Percentiles rank a stretch among this genome's conserved stretches.
phyloP scores from a whole-genome alignment of 1,139 yeast species.

The Taiozyma sp. region DNA sequence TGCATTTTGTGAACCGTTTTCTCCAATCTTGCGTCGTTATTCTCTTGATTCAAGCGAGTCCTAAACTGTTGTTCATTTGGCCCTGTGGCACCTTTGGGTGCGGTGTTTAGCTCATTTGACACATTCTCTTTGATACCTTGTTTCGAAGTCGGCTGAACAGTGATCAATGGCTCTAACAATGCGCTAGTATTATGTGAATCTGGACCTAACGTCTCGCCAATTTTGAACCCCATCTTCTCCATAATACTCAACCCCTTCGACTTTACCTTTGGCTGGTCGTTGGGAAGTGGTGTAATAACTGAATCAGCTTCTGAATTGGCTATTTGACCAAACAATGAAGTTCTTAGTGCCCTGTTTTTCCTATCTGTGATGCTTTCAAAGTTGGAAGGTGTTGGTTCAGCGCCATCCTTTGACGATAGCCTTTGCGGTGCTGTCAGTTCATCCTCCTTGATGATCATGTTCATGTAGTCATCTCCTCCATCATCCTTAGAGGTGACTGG shows the following conservation, averaged over 20 bases:
- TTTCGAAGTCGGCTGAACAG: slow-evolving; percentile 22
- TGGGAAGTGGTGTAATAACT: slow-evolving; percentile 1
- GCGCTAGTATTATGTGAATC: slow-evolving; percentile 17
- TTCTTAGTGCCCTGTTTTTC: slow-evolving; percentile 1
- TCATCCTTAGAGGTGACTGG: slow-evolving; percentile 18
- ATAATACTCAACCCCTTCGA: slow-evolving; percentile 48
- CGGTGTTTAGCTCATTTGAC: neutral
- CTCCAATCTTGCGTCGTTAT: slow-evolving; percentile 7
- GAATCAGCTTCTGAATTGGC: neutral
- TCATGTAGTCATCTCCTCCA: slow-evolving; percentile 13
- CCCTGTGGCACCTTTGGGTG: slow-evolving; percentile 3
- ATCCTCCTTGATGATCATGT: slow-evolving; percentile 12
- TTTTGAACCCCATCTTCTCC: slow-evolving; percentile 52
- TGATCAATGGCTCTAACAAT: slow-evolving; percentile 21
- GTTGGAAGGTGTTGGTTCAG: slow-evolving; percentile 10
- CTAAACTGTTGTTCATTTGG: slow-evolving; percentile 21
- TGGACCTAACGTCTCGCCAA: slow-evolving; percentile 41
- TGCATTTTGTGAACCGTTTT: slow-evolving; percentile 25
- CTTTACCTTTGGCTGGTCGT: slow-evolving; percentile 7
- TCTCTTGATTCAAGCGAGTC: slow-evolving; percentile 19
- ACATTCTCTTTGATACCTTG: slow-evolving; percentile 8
- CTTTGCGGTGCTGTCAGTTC: slow-evolving; percentile 7
- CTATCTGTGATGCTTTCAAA: slow-evolving; percentile 1
- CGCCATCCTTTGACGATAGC: neutral
- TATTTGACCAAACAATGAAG: slow-evolving; percentile 7